Evolutionary conservation across 805 yeast species (phyloP).

Genomic region (Candida caryicola): DNA sequence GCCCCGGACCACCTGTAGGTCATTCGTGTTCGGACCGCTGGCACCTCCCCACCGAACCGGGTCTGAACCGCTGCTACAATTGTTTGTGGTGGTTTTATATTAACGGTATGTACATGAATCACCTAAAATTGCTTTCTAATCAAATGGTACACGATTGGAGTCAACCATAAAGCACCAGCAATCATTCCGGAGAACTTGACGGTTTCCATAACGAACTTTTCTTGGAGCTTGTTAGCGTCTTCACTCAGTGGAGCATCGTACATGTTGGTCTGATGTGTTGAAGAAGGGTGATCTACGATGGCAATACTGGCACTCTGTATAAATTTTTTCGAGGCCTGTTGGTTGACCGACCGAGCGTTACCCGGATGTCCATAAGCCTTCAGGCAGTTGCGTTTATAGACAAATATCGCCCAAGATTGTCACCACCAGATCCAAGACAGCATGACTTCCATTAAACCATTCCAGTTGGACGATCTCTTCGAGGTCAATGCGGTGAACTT

Average conservation of each 20-base stretch:
- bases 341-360: background rate
- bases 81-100: background rate
- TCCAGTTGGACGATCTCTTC: constrained; percentile 82
- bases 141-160: constrained; percentile 56
- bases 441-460: constrained; percentile 91
- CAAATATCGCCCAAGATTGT: too few species aligned
- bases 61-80: too few species aligned
- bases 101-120: background rate
- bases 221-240: constrained; percentile 66
- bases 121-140: constrained; percentile 46
- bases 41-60: too few species aligned
- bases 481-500: constrained; percentile 71
- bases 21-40: too few species aligned
- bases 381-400: too few species aligned
- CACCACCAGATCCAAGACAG: too few species aligned
- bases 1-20: too few species aligned
- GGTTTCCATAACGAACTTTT: constrained; percentile 58
- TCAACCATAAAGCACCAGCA: constrained; percentile 62
- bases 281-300: too few species aligned
- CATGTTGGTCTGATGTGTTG: constrained; percentile 19
- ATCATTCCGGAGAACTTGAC: constrained; percentile 57
- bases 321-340: background rate
- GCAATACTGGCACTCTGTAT: too few species aligned
- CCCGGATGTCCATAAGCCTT: constrained; percentile 2
- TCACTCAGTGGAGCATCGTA: constrained; percentile 57